Percentiles rank a stretch among this genome's conserved stretches.
phyloP scores from a whole-genome alignment of 2,329 filamentous ascomycete genomes.

The Colletotrichum gloeosporioides region DNA sequence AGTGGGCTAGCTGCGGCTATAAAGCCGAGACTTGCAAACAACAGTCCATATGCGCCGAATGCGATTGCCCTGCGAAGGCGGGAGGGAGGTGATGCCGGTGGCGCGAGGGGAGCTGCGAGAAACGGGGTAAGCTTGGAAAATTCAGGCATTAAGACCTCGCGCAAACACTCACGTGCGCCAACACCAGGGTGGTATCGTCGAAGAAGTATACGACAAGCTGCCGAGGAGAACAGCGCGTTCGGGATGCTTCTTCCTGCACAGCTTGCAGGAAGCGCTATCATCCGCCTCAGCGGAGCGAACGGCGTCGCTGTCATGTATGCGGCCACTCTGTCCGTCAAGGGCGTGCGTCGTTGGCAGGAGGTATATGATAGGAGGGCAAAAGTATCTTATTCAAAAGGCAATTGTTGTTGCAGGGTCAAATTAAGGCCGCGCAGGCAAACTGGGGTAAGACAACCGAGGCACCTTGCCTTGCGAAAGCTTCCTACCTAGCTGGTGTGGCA shows the following conservation, averaged over 20 bases:
- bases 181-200: constrained; percentile 1
- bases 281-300: not conserved
- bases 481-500: not conserved
- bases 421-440: not conserved
- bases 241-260: not conserved
- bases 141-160: not conserved
- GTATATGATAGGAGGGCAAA: not conserved
- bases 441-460: not conserved
- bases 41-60: constrained; percentile 29
- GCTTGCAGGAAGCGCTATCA: not conserved
- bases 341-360: not conserved
- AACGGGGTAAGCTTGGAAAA: not conserved
- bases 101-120: not conserved
- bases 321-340: not conserved
- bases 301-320: not conserved
- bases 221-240: not conserved
- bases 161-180: not conserved
- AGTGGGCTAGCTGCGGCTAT: constrained; percentile 61
- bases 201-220: not conserved
- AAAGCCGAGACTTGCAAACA: constrained; percentile 58
- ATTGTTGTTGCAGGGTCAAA: not conserved
- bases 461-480: not conserved
- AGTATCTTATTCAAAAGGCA: not conserved
- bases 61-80: constrained; percentile 6
- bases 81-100: not conserved